These are phyloP conservation scores for Exophiala viscosa DNA, from an alignment of 2,329 filamentous ascomycete species.

Conservation along the genomic window DNA sequence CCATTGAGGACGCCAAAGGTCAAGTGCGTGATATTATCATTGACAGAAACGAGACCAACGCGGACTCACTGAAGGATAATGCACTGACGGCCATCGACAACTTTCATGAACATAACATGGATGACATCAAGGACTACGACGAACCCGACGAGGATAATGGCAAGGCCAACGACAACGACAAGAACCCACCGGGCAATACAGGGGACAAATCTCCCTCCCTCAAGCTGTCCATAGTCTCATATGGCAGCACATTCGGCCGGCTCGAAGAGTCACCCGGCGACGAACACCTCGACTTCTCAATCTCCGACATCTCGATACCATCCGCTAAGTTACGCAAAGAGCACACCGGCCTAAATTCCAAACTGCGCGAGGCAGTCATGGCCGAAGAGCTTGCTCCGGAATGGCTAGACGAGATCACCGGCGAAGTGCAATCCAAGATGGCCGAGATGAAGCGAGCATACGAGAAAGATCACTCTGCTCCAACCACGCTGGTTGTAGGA, in stretches of 20 bases:
- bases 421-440: conserved; percentile 11
- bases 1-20: too few relatives aligned
- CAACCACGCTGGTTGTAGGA: conserved; percentile 4
- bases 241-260: conserved; percentile 16
- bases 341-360: conserved; percentile 16
- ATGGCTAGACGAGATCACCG: conserved; percentile 9
- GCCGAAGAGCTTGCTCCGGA: conserved; percentile 5
- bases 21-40: too few relatives aligned
- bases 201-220: background rate
- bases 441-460: conserved; percentile 5
- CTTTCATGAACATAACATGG: too few relatives aligned
- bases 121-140: too few relatives aligned
- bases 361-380: conserved; percentile 19
- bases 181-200: background rate
- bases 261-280: conserved; percentile 1
- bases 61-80: too few relatives aligned
- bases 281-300: conserved; percentile 19
- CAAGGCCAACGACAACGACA: background rate
- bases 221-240: conserved; percentile 18
- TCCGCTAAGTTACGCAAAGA: conserved; percentile 18
- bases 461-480: background rate
- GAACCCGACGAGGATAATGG: too few relatives aligned
- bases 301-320: conserved; percentile 18
- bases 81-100: too few relatives aligned
- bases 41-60: too few relatives aligned